These are phyloP conservation scores for Fusarium siculi DNA, from an alignment of 2,329 filamentous ascomycete species.

Conservation along the genomic window DNA sequence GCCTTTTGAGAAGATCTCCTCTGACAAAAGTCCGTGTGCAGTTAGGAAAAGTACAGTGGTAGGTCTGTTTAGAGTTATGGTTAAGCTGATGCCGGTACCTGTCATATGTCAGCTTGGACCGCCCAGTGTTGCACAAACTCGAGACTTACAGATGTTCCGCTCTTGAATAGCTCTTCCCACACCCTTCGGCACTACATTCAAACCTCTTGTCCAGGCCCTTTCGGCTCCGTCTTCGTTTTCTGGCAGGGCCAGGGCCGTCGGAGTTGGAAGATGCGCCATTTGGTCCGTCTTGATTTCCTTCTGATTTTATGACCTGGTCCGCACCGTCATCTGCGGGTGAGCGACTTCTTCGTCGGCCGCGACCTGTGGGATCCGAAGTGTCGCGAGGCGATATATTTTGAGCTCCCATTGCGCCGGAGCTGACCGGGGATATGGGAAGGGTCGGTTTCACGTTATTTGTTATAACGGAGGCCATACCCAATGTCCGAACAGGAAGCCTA, in stretches of 20 bases:
- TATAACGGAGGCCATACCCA: conserved; percentile 45
- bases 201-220: conserved; percentile 85
- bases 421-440: conserved; percentile 53
- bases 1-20: conserved; percentile 89
- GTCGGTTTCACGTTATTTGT: conserved; percentile 47
- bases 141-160: conserved; percentile 86
- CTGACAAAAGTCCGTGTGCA: conserved; percentile 92
- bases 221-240: conserved; percentile 76
- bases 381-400: conserved; percentile 52
- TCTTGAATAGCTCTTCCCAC: conserved; percentile 95
- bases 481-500: conserved; percentile 6
- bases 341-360: conserved; percentile 55
- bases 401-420: conserved; percentile 55
- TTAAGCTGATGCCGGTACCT: conserved; percentile 93
- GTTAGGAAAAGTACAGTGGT: conserved; percentile 90
- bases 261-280: conserved; percentile 63
- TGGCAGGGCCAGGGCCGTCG: conserved; percentile 66
- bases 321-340: conserved; percentile 56
- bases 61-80: conserved; percentile 95
- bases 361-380: conserved; percentile 48
- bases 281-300: conserved; percentile 44
- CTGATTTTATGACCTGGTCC: conserved; percentile 53
- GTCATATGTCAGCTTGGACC: conserved; percentile 18
- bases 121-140: conserved; percentile 25
- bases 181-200: conserved; percentile 85